Evolutionary conservation across 1,284 basidiomycete genomes (phyloP), one percentile per base, ranked within the genome.

Genomic region (Takashimella koratensis): DNA sequence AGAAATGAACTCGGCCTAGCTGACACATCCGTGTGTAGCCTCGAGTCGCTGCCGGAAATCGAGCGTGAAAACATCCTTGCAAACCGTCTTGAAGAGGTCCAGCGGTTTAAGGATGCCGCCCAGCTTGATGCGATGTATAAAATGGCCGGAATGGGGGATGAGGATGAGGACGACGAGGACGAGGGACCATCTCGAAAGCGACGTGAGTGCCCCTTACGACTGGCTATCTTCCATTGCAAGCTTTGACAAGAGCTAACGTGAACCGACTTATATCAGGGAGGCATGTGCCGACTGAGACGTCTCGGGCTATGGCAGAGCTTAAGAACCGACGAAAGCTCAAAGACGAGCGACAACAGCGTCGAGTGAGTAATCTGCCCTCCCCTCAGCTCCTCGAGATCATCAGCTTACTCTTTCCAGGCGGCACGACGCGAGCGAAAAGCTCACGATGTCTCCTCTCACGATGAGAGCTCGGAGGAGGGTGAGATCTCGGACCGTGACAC

Each of bases 41-140:
- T 97, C 41, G 78, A 90, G 65, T 73, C 79, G 25, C 81, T 95
- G 81, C 83, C 87, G 40, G 93, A 97, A 74, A 81, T 96, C 58
- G 87, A 94, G 58, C 83, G 94, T 45, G 93, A 97, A 74, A 84
- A 84, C 23, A 87, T 91, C 49, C 80, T 97, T 12, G 86, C 88
- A 0, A 79, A 83, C 50, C 84, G 93, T 6, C 79, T 84, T 44
- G 91, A 93, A 56, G 86, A 92, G 74, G 83, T 88, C 76, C 86
- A 90, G 68, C 81, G 84, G 59, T 80, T 84, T 54, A 81, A 84
- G 62, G 88, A 92, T 75, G 83, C 84, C 64, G 80, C 82, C 45
- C 84, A 86, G 59, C 77, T 96, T 3, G 84, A 86, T 40, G 83
- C 85, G 60, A 84, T 96, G 81, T 81, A 67, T 84, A 85, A 75